Conservation (phyloP, 2,329 filamentous ascomycete species). For the Colletotrichum sp. region DNA sequence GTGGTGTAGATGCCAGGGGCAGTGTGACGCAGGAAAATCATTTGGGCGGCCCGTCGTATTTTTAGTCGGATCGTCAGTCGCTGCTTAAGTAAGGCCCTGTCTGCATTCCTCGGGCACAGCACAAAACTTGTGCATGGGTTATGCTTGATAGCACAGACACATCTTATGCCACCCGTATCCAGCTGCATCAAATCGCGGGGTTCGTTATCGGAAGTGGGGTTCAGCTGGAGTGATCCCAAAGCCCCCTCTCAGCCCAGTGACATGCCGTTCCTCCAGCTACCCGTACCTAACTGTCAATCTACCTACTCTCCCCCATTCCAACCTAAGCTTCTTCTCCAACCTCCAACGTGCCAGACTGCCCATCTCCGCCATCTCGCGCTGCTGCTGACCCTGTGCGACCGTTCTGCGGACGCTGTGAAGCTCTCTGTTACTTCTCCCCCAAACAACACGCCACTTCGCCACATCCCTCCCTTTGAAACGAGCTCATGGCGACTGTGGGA, state of each 20-base stretch:
- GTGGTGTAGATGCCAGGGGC: background rate
- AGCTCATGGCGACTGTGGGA: slow-evolving; percentile 77
- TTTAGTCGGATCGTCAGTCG: background rate
- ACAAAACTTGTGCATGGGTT: background rate
- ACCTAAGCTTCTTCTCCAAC: background rate
- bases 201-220: slow-evolving; percentile 17
- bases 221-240: background rate
- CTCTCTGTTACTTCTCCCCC: background rate
- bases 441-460: background rate
- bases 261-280: background rate
- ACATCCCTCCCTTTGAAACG: slow-evolving; percentile 2
- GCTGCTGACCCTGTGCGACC: background rate
- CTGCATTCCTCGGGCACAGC: background rate
- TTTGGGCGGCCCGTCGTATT: slow-evolving; percentile 3
- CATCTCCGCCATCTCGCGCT: background rate
- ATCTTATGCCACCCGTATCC: background rate
- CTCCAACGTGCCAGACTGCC: background rate
- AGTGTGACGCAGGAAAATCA: background rate
- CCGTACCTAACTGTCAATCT: background rate
- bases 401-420: slow-evolving; percentile 2
- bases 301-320: background rate
- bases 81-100: background rate
- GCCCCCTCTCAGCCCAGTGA: background rate
- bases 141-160: background rate
- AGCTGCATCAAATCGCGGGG: slow-evolving; percentile 13